Conservation (phyloP, 805 yeast species). For the Pichia occidentalis region DNA sequence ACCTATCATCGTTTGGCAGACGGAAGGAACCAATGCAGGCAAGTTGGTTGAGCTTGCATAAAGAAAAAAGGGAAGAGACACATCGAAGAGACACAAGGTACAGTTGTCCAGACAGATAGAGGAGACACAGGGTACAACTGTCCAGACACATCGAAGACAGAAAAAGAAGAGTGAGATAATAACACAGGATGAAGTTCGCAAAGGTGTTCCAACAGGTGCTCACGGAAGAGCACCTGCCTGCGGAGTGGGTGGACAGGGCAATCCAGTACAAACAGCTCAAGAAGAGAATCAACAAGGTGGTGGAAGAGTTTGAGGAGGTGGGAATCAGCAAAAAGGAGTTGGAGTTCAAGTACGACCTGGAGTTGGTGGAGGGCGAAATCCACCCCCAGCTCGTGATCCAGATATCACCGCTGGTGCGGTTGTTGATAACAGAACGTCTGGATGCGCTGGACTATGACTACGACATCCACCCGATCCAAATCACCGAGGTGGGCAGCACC, state of each 20-base stretch:
- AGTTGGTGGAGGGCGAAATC: conserved; percentile 15
- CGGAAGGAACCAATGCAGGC: no score
- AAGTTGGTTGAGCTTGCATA: no score
- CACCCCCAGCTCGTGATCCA: conserved; percentile 23
- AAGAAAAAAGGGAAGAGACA: no score
- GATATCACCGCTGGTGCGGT: conserved; percentile 19
- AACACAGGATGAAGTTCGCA: conserved; percentile 85
- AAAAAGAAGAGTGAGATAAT: no score
- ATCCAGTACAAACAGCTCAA: conserved; percentile 68
- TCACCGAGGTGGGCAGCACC: not conserved
- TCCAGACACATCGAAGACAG: no score
- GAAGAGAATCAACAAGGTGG: conserved; percentile 60
- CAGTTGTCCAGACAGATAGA: no score
- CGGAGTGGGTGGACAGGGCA: conserved; percentile 60
- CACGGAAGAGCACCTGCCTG: conserved; percentile 54
- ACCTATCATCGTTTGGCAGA: no score
- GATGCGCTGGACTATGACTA: conserved; percentile 17
- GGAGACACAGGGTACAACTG: no score
- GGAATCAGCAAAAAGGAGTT: conserved; percentile 47
- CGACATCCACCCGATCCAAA: conserved; percentile 12
- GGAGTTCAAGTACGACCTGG: conserved; percentile 20
- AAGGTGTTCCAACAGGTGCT: conserved; percentile 61
- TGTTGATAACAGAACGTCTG: conserved; percentile 17
- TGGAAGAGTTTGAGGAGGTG: conserved; percentile 49
- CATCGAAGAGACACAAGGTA: no score